A percentile compares a stretch with the other conserved stretches of the same genome.
These are phyloP conservation scores for Rosa hybrid DNA, from an alignment of 331 rosid species.

Conservation along the genomic window DNA sequence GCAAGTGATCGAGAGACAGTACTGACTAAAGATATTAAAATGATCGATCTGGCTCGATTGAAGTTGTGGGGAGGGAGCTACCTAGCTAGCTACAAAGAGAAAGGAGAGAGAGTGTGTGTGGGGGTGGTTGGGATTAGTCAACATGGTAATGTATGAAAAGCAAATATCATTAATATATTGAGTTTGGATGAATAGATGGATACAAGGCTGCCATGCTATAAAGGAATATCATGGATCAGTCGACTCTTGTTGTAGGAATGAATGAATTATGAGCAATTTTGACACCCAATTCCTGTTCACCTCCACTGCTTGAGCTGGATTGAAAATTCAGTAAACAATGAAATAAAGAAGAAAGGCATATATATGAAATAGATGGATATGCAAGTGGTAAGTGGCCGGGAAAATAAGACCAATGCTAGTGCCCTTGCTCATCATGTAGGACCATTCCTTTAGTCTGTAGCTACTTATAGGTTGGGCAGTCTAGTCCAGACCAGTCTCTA, in stretches of 20 bases:
- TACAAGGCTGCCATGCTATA: neutral
- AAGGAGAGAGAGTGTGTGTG: constrained; percentile 34
- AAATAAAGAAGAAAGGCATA: neutral
- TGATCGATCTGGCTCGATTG: neutral
- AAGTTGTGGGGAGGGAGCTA: constrained; percentile 1
- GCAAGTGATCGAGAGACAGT: constrained; percentile 14
- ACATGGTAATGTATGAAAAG: constrained; percentile 79
- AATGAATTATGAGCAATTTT: neutral
- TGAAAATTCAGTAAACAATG: neutral
- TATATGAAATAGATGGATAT: neutral
- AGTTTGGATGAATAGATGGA: neutral
- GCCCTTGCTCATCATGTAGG: neutral
- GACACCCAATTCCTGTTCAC: neutral
- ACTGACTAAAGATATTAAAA: neutral
- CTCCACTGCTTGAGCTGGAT: neutral
- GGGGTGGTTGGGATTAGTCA: constrained; percentile 84
- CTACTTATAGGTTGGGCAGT: neutral
- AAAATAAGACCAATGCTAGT: neutral
- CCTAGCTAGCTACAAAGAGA: constrained; percentile 34
- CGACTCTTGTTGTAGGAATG: neutral
- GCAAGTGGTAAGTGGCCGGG: neutral
- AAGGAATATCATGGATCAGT: neutral
- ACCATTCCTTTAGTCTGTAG: neutral
- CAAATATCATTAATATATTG: neutral
- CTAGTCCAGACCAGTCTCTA: neutral